These are phyloP conservation scores for Dovyalis caffra DNA, from an alignment of 345 rosid genomes.

Conservation along the genomic window DNA sequence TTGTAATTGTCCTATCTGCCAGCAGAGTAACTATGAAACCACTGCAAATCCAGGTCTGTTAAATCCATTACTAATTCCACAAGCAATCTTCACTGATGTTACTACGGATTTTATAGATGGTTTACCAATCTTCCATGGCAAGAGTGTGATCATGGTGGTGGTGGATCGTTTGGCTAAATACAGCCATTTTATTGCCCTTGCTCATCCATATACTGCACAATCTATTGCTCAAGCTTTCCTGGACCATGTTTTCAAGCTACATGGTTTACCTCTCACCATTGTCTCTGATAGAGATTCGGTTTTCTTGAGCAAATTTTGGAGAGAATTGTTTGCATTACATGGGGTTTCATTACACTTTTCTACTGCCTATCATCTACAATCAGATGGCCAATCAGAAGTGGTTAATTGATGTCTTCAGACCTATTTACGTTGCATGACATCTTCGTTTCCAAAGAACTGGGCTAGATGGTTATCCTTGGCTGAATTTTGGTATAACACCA, in stretches of 20 bases:
- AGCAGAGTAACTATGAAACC: neutral
- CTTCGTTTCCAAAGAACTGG: too few species aligned
- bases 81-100: neutral
- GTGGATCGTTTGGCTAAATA: neutral
- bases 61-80: neutral
- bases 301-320: neutral
- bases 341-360: too few species aligned
- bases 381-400: too few species aligned
- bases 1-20: neutral
- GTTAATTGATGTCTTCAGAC: too few species aligned
- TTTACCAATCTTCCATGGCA: neutral
- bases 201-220: neutral
- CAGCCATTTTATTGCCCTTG: neutral
- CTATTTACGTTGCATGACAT: too few species aligned
- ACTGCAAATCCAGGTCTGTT: neutral
- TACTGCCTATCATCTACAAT: too few species aligned
- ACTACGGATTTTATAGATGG: neutral
- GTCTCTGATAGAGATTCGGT: neutral
- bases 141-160: neutral
- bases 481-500: too few species aligned
- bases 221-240: neutral
- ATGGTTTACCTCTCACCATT: neutral
- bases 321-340: neutral
- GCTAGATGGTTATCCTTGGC: too few species aligned
- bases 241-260: neutral